Evolutionary conservation across 2,329 filamentous ascomycete genomes (phyloP).

Genomic region (Hypoxylon sp.): DNA sequence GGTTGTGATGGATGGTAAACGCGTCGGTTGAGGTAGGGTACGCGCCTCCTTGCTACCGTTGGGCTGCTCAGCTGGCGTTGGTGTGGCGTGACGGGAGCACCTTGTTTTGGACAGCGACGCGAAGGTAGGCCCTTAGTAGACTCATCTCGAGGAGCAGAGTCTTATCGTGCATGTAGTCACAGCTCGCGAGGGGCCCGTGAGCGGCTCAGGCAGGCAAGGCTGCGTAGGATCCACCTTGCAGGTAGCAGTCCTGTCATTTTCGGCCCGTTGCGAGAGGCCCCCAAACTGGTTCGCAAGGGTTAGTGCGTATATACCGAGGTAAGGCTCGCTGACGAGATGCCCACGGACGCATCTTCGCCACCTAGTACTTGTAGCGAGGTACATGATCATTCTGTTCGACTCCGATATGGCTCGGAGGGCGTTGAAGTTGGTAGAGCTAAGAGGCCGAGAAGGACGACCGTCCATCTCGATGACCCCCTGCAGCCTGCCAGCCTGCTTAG

Average conservation of each 20-base stretch:
- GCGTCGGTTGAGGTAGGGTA: neutral
- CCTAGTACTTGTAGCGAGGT: neutral
- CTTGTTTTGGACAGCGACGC: neutral
- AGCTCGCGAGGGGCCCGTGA: neutral
- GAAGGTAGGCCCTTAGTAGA: neutral
- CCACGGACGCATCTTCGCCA: neutral
- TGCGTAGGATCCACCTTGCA: slow-evolving; percentile 15
- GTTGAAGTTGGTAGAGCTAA: slow-evolving; percentile 1
- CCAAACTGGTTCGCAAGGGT: neutral
- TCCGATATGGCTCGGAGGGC: neutral
- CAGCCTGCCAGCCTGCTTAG: slow-evolving; percentile 11
- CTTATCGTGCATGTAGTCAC: no score
- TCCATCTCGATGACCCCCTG: neutral
- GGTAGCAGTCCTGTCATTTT: slow-evolving; percentile 17
- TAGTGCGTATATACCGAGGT: neutral
- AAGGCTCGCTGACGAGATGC: neutral
- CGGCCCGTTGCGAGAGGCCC: slow-evolving; percentile 13
- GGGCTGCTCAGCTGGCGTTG: neutral
- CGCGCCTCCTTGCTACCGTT: neutral
- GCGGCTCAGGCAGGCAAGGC: slow-evolving; percentile 16
- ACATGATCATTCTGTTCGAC: neutral
- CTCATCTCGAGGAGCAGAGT: neutral
- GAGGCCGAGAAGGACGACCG: slow-evolving; percentile 1
- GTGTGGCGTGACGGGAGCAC: neutral
- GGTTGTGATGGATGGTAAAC: neutral